Percentiles rank a stretch among this genome's conserved stretches.
Conservation (phyloP, 371 early-diverging fungal species). For the Syncephalastrum monosporum region DNA sequence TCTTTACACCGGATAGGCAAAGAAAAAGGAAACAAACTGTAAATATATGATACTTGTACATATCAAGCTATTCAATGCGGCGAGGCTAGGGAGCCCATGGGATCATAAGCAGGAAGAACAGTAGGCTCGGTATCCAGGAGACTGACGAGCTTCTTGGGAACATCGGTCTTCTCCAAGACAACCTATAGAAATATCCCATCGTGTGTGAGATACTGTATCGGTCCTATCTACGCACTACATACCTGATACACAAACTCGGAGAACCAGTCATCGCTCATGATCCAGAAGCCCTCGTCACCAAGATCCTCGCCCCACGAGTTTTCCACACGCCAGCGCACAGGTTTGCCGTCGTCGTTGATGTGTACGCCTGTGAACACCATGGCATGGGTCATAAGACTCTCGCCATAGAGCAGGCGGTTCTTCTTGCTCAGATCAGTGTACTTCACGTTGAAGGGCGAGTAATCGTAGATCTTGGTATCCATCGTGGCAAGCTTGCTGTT, state of each 20-base stretch:
- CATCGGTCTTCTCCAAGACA: conserved; percentile 66
- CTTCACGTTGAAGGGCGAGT: conserved; percentile 66
- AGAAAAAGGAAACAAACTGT: conserved; percentile 1
- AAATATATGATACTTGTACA: too few species aligned
- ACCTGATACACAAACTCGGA: conserved; percentile 77
- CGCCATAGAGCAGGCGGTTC: conserved; percentile 72
- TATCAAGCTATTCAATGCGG: too few species aligned
- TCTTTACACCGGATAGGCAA: background rate
- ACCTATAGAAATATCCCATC: conserved; percentile 26
- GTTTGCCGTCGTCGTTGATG: conserved; percentile 55
- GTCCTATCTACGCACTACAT: background rate
- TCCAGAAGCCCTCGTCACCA: conserved; percentile 76
- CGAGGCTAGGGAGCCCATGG: conserved; percentile 62
- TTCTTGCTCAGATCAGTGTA: conserved; percentile 64
- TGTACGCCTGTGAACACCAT: conserved; percentile 86
- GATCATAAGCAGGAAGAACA: conserved; percentile 77
- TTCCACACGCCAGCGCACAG: conserved; percentile 80
- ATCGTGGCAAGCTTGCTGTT: conserved; percentile 54
- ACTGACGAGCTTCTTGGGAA: conserved; percentile 57
- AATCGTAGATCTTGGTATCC: conserved; percentile 69
- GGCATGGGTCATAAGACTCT: conserved; percentile 81
- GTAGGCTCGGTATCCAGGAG: conserved; percentile 63
- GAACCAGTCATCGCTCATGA: conserved; percentile 85
- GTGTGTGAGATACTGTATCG: background rate
- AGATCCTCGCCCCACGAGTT: conserved; percentile 74